Evolutionary conservation across 371 early-diverging fungal species (phyloP), one percentile per base, ranked within the genome.

Genomic region (Chytridiales sp.): DNA sequence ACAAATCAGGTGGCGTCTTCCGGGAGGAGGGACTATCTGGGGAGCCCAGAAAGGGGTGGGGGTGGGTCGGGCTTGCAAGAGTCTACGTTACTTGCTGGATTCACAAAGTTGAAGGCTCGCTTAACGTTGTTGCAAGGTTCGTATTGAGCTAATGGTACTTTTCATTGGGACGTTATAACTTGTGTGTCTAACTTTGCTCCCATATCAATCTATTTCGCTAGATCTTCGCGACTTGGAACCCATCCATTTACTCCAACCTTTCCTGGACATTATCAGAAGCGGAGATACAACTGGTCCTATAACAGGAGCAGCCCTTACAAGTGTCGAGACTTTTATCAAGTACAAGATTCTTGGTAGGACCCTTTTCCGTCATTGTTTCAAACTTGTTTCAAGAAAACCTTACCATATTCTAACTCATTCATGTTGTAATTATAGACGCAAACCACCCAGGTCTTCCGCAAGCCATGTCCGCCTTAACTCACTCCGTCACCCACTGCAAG

Each of bases 221-320:
- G 71, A 75, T n/a, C 49, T 86, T 26, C 68, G 73, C 39, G 77
- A 82, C 57, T 67, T 96, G 70, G 91, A 90, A 67, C 87, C 92
- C 0, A 68, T 85, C 3, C 66, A 81, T 21, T 68, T 97, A n/a
- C 69, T 97, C 9, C 82, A 80, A 15, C 97, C 97, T 1, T 97
- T 96, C 64, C 71, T 97, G 40, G 85, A 88, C 44, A 92, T 97
- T 5, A 89, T 97, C 53, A 84, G 87, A 36, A 90, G 92, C 54
- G 91, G 92, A 11, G 91, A 92, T 61, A 94, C 94, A 3, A 93
- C 91, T 15, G 95, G 95, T 2, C 90, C 91, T n/a, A 95, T 97
- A 54, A 92, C 94, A 0, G 89, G 92, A 17, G 86, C 91, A 17
- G 94, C 95, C 6, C 78, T 97, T 13, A 83, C 81, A 31, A 88